These are phyloP conservation scores for Phytophthora pluvialis DNA, from an alignment of 352 stramenopile species.

Conservation along the genomic window DNA sequence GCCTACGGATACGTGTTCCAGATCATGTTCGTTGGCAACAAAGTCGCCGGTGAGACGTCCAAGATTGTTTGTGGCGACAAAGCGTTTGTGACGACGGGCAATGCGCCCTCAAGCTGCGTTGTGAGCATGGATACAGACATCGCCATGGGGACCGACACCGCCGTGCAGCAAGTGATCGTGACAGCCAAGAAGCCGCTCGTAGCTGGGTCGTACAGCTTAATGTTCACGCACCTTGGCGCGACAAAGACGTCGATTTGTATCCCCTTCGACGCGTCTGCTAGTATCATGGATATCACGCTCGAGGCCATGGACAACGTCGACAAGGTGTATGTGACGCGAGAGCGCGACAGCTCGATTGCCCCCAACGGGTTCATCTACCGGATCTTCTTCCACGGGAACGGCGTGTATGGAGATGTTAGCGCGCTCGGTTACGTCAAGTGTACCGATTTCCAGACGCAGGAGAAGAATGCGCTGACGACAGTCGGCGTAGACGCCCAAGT, in stretches of 20 bases:
- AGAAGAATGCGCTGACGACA: conserved; percentile 65
- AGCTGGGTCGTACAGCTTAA: conserved; percentile 65
- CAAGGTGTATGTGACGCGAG: conserved; percentile 72
- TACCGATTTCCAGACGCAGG: conserved; percentile 62
- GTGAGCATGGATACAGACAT: conserved; percentile 75
- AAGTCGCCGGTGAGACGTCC: conserved; percentile 64
- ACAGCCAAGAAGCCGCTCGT: conserved; percentile 53
- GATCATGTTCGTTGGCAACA: conserved; percentile 78
- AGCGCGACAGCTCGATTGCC: conserved; percentile 13
- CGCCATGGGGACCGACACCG: conserved; percentile 67
- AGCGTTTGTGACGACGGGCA: conserved; percentile 24
- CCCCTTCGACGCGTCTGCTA: conserved; percentile 59
- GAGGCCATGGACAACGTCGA: conserved; percentile 75
- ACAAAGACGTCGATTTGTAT: conserved; percentile 55
- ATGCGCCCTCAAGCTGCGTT: conserved; percentile 41
- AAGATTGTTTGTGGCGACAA: conserved; percentile 14
- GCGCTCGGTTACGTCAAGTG: conserved; percentile 38
- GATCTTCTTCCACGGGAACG: conserved; percentile 83
- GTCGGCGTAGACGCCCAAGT: conserved; percentile 42
- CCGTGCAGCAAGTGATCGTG: conserved; percentile 77
- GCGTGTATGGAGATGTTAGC: conserved; percentile 47
- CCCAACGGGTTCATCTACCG: conserved; percentile 71
- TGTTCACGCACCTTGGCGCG: conserved; percentile 51
- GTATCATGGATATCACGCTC: conserved; percentile 62
- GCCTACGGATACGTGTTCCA: conserved; percentile 76